Conservation (phyloP, 2,329 filamentous ascomycete species). For the Colletotrichum spaethianum region DNA sequence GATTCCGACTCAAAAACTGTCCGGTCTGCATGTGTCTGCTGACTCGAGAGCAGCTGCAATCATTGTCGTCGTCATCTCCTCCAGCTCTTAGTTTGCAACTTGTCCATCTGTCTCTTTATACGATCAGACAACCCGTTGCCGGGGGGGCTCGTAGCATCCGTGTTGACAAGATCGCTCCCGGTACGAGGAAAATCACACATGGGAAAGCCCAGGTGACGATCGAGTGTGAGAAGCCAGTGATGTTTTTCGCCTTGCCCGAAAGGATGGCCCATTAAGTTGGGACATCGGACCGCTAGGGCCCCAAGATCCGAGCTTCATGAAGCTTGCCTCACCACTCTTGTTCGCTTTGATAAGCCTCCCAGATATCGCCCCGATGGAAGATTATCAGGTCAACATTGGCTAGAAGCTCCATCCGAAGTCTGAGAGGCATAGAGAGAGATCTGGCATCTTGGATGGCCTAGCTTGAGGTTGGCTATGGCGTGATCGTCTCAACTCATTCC, state of each 20-base stretch:
- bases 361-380: not conserved
- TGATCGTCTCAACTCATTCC: slow-evolving; percentile 35
- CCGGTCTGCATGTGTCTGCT: not conserved
- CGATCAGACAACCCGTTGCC: not conserved
- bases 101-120: not conserved
- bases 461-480: slow-evolving; percentile 8
- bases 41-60: not conserved
- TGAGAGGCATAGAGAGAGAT: not conserved
- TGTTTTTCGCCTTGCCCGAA: not conserved
- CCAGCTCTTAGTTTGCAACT: not conserved
- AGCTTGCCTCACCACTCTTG: not conserved
- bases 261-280: not conserved
- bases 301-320: not conserved
- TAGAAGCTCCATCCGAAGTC: slow-evolving; percentile 20
- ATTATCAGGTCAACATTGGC: not conserved
- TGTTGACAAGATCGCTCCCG: not conserved
- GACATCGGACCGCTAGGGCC: not conserved
- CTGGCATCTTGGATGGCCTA: not conserved
- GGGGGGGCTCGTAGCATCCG: not conserved
- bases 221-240: not conserved
- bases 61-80: too few species aligned
- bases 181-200: not conserved
- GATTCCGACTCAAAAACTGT: not conserved
- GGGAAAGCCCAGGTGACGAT: not conserved
- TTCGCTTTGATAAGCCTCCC: not conserved